Conservation (phyloP, 768 basidiomycete genomes). For the Dentipellis fragilis region DNA sequence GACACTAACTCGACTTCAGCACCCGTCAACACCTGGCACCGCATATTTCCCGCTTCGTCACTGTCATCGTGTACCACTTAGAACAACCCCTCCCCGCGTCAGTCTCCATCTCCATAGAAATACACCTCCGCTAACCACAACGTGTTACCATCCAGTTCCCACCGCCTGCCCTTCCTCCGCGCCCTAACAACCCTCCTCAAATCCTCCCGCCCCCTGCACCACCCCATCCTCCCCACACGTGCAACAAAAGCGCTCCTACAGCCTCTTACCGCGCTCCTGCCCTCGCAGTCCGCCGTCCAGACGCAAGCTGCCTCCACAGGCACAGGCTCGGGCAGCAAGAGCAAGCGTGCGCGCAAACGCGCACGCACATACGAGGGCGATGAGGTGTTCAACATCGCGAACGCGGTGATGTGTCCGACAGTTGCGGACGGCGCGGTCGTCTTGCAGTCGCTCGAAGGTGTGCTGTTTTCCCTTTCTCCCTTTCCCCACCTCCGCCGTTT, state of each 20-base stretch:
- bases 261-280: slow-evolving; percentile 9
- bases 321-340: slow-evolving; percentile 17
- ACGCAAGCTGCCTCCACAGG: slow-evolving; percentile 12
- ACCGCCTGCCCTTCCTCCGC: slow-evolving; percentile 4
- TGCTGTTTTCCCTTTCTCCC: slow-evolving; percentile 12
- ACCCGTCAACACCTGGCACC: slow-evolving; percentile 44
- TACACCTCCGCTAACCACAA: too few species aligned
- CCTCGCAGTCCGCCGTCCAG: slow-evolving; percentile 21
- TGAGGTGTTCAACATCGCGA: slow-evolving; percentile 48
- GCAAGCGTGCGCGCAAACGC: slow-evolving; percentile 58
- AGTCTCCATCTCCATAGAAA: slow-evolving; percentile 19
- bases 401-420: slow-evolving; percentile 38
- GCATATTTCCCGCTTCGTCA: slow-evolving; percentile 41
- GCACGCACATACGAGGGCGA: slow-evolving; percentile 66
- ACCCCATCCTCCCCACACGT: slow-evolving; percentile 7
- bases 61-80: slow-evolving; percentile 46
- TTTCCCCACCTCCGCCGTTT: neutral
- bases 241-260: slow-evolving; percentile 10
- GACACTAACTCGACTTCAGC: slow-evolving; percentile 25
- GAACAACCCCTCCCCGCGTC: slow-evolving; percentile 46
- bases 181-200: slow-evolving; percentile 5
- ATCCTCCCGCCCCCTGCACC: slow-evolving; percentile 5
- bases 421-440: slow-evolving; percentile 41
- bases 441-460: slow-evolving; percentile 51
- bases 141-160: too few species aligned